These are phyloP conservation scores for Oleoguttula mirabilis DNA, from an alignment of 495 filamentous ascomycete species.

Conservation along the genomic window DNA sequence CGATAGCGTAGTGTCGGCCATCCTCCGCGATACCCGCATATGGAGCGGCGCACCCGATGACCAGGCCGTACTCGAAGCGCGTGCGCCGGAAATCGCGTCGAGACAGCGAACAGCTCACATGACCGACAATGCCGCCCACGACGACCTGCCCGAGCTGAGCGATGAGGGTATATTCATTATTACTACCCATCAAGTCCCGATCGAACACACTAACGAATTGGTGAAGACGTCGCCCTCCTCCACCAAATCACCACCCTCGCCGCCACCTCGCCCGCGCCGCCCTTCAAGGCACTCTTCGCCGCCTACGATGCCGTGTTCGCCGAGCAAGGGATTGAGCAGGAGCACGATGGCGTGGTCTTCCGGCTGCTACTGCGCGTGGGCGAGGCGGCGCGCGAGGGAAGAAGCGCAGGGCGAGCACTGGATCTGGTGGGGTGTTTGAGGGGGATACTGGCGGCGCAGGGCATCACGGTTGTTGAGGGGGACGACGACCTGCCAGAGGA, in stretches of 20 bases:
- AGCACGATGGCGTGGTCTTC: constrained; percentile 61
- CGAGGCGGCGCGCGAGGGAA: constrained; percentile 28
- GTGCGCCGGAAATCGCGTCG: constrained; percentile 14
- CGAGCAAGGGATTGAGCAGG: constrained; percentile 52
- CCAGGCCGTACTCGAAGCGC: constrained; percentile 20
- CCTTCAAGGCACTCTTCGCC: constrained; percentile 66
- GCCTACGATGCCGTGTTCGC: constrained; percentile 65
- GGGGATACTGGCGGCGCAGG: constrained; percentile 48
- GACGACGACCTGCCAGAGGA: constrained; percentile 25
- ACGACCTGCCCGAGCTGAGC: constrained; percentile 39
- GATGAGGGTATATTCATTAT: constrained; percentile 50
- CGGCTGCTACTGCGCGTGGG: constrained; percentile 74
- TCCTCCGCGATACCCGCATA: too few relatives aligned
- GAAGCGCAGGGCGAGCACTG: constrained; percentile 24
- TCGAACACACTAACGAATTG: too few relatives aligned
- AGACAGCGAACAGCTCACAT: constrained; percentile 4
- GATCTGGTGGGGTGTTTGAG: constrained; percentile 54
- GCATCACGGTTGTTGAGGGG: constrained; percentile 38
- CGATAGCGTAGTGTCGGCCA: too few relatives aligned
- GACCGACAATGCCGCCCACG: constrained; percentile 24
- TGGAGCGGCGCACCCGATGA: constrained; percentile 18
- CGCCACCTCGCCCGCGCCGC: constrained; percentile 51
- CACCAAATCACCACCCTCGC: constrained; percentile 64
- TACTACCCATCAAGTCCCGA: neutral
- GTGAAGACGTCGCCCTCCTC: constrained; percentile 62